A percentile compares a stretch with the other conserved stretches of the same genome.
phyloP scores from a whole-genome alignment of 306 rosid species.

The Herpetospermum pedunculosum region DNA sequence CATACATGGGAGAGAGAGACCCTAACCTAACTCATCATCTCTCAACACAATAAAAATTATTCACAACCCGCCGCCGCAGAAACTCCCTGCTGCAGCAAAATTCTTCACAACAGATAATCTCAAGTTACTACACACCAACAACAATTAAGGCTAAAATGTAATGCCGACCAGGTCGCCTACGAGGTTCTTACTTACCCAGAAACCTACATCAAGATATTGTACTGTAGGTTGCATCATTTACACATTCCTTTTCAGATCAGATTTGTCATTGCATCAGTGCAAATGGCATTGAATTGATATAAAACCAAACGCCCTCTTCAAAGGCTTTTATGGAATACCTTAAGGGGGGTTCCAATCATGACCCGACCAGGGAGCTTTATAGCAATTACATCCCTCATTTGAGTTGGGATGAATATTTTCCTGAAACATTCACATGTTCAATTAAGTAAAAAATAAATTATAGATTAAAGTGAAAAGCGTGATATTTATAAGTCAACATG shows the following conservation, averaged over 20 bases:
- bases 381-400: not conserved
- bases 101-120: not conserved
- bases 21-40: not conserved
- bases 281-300: not conserved
- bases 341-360: not conserved
- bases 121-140: not conserved
- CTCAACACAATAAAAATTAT: not conserved
- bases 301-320: not conserved
- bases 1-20: not conserved
- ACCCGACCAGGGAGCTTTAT: not conserved
- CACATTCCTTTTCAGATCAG: not conserved
- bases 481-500: not conserved
- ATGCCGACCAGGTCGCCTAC: not conserved
- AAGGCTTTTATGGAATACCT: not conserved
- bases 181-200: not conserved
- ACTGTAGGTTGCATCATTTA: not conserved
- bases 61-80: not conserved
- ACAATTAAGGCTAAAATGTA: not conserved
- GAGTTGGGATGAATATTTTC: not conserved
- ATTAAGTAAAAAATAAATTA: not conserved
- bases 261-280: not conserved
- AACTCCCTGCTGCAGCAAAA: not conserved
- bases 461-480: not conserved
- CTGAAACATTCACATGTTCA: not conserved
- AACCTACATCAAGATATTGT: not conserved